Conservation (phyloP, 169 alveolate genomes). For the Eimeria necatrix region DNA sequence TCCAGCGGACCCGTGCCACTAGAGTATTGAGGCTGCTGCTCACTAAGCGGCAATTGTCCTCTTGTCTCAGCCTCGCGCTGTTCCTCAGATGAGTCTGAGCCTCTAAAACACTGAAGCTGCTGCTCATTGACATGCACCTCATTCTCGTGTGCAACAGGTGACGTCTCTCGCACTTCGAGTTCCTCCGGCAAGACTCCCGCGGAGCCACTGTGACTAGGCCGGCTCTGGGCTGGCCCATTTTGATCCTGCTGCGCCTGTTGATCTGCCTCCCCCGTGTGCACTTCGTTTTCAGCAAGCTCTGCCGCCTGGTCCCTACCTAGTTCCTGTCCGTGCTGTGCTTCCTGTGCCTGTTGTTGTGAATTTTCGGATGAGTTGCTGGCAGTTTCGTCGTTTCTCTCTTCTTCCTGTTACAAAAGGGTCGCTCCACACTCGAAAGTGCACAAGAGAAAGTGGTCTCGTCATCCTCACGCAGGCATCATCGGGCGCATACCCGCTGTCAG, state of each 20-base stretch:
- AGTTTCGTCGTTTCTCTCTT: neutral
- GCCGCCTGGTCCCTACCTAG: neutral
- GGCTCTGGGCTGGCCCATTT: neutral
- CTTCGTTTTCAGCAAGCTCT: neutral
- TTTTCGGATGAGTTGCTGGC: neutral
- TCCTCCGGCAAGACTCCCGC: neutral
- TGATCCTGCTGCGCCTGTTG: neutral
- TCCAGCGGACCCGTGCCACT: neutral
- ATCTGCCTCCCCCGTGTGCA: neutral
- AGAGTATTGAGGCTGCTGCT: neutral
- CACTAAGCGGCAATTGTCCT: neutral
- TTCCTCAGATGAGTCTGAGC: neutral
- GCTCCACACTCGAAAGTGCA: neutral
- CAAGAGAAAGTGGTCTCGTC: neutral
- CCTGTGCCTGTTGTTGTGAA: neutral
- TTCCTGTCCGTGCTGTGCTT: constrained; percentile 18
- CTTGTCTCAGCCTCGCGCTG: neutral
- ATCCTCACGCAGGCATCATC: neutral
- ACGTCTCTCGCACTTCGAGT: neutral
- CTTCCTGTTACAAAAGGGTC: neutral
- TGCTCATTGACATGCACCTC: constrained; percentile 1
- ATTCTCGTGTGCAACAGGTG: neutral
- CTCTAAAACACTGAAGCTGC: neutral
- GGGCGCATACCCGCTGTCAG: neutral
- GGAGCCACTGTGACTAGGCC: neutral